Evolutionary conservation across 495 filamentous ascomycete genomes (phyloP), one percentile per base, ranked within the genome.

Genomic region (Penicillium soppii): DNA sequence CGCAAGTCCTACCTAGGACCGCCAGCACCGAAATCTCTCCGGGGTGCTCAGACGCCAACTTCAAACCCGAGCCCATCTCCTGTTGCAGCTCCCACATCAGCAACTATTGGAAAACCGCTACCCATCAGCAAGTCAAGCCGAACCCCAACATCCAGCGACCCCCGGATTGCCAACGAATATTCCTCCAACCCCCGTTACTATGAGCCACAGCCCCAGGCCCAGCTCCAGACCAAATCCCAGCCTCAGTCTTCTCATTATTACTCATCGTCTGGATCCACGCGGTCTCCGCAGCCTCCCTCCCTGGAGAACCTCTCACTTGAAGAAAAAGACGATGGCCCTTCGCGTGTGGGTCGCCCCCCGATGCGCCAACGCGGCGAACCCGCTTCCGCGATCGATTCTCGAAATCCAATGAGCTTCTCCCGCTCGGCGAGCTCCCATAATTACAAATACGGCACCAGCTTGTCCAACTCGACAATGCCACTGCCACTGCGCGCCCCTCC

Each of bases 1-100:
- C 89, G 91, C 58, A 95, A 92, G 67, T 95, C 90, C 5, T 92
- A 97, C 69, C 80, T 96, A 30, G 85, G 81, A 20, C 86, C 89
- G 7, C 74, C 76, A 13, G 66, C 73, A 6, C 74, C 78, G n/a
- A 74, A 75, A 44, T 72, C 75, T 0, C 67, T 80, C 20, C 70
- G 68, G 46, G 69, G 72, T 12, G 51, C 55, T 29, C 22, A 47
- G 36, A 51, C 32, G 15, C 58, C 49, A 38, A 45, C 20, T 22
- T 54, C 36, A 37, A 57, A 50, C 42, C 53, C 40, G 52, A 56
- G 48, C 42, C 56, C 40, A 53, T 59, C 50, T 52, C 47, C 41
- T 5, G 20, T n/a, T 10, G 44, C 29, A 29, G 48, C 36, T 19
- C 51, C 54, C 15, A 48, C 33, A 54, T 57, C 56, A 62, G 29